Evolutionary conservation across 495 filamentous ascomycete species (phyloP).

Genomic region (Neurospora africana): DNA sequence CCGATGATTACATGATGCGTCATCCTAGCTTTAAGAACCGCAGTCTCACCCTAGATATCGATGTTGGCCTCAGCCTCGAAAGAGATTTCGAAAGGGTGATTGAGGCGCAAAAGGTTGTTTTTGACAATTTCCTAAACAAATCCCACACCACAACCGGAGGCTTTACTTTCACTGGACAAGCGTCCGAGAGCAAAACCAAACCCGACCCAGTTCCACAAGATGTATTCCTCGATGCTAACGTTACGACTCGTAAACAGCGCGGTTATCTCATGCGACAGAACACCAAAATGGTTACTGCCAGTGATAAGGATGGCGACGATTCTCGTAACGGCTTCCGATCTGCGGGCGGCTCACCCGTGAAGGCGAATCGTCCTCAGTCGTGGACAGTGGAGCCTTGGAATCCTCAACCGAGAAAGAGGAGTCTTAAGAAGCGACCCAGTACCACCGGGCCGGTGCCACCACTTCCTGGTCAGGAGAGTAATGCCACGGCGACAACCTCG

Average conservation of each 20-base stretch:
- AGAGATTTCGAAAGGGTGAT: conserved; percentile 92
- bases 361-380: conserved; percentile 61
- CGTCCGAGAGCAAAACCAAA: not conserved
- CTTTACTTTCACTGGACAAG: not conserved
- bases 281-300: conserved; percentile 92
- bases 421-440: conserved; percentile 49
- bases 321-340: conserved; percentile 44
- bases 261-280: conserved; percentile 98
- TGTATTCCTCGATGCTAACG: conserved; percentile 44
- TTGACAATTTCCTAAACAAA: conserved; percentile 31
- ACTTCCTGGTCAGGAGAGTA: conserved; percentile 79
- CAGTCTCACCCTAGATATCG: conserved; percentile 61
- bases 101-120: conserved; percentile 93
- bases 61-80: conserved; percentile 74
- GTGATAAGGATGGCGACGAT: conserved; percentile 48
- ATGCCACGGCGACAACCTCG: conserved; percentile 48
- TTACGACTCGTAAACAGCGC: conserved; percentile 56
- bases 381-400: conserved; percentile 99
- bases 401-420: conserved; percentile 54
- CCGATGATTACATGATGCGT: conserved; percentile 34
- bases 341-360: conserved; percentile 61
- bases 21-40: conserved; percentile 49
- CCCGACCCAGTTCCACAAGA: not conserved
- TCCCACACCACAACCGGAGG: not conserved
- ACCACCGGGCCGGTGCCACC: conserved; percentile 56